Conservation (phyloP, 2,329 filamentous ascomycete genomes). For the Pyrenochaeta sp. region DNA sequence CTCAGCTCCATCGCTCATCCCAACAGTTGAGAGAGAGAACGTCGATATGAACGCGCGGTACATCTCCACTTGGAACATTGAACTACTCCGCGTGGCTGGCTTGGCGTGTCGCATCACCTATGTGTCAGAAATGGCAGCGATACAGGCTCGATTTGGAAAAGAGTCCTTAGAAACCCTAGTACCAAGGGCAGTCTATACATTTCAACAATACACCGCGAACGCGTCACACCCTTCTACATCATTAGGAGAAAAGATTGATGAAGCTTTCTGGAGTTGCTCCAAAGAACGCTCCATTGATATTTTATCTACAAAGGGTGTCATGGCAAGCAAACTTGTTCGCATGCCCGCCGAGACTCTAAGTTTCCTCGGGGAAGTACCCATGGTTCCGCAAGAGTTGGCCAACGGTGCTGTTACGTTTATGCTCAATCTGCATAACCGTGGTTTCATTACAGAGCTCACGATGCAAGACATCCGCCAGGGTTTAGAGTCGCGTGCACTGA, state of each 20-base stretch:
- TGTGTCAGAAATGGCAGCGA: slow-evolving; percentile 76
- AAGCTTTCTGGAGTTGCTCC: slow-evolving; percentile 95
- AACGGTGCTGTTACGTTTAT: slow-evolving; percentile 75
- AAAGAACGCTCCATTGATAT: slow-evolving; percentile 80
- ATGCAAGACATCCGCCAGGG: slow-evolving; percentile 86
- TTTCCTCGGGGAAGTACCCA: slow-evolving; percentile 89
- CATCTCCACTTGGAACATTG: slow-evolving; percentile 94
- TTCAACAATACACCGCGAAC: slow-evolving; percentile 86
- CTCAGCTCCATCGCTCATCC: slow-evolving; percentile 94
- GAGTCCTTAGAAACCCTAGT: slow-evolving; percentile 68
- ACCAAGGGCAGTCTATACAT: slow-evolving; percentile 80
- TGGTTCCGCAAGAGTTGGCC: slow-evolving; percentile 79
- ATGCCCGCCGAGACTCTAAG: slow-evolving; percentile 73
- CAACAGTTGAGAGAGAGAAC: slow-evolving; percentile 94
- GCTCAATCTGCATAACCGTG: slow-evolving; percentile 80
- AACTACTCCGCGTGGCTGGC: slow-evolving; percentile 89
- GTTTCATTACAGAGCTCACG: slow-evolving; percentile 86
- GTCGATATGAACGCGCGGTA: slow-evolving; percentile 96
- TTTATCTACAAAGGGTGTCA: slow-evolving; percentile 84
- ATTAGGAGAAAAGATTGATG: slow-evolving; percentile 87
- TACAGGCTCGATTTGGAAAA: slow-evolving; percentile 67
- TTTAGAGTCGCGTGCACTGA: slow-evolving; percentile 81
- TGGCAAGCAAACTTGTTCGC: slow-evolving; percentile 84
- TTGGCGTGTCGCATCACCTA: slow-evolving; percentile 91
- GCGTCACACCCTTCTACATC: slow-evolving; percentile 89